phyloP scores from a whole-genome alignment of 495 filamentous ascomycete species.

The Hypoxylon crocopeplum region DNA sequence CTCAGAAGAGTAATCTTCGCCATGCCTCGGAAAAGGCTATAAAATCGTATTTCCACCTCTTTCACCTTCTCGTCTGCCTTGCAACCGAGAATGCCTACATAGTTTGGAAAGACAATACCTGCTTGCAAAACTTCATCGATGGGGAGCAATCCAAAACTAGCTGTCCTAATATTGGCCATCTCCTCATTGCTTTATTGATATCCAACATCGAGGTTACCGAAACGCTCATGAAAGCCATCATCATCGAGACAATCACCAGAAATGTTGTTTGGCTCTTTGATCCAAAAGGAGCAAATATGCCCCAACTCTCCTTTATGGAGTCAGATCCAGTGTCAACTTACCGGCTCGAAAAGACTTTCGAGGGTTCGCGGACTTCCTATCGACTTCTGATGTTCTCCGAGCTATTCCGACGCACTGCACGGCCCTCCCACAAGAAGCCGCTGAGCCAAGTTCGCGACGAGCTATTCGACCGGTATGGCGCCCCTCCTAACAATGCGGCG shows the following conservation, averaged over 20 bases:
- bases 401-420: conserved; percentile 55
- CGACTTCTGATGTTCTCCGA: conserved; percentile 60
- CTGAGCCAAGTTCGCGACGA: conserved; percentile 50
- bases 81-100: conserved; percentile 37
- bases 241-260: conserved; percentile 56
- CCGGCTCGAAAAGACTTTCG: conserved; percentile 55
- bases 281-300: conserved; percentile 43
- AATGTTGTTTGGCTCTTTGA: conserved; percentile 63
- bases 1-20: conserved; percentile 47
- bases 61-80: conserved; percentile 57
- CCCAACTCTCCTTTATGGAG: conserved; percentile 58
- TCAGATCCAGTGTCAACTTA: conserved; percentile 47
- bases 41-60: conserved; percentile 60
- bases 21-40: conserved; percentile 61
- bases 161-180: conserved; percentile 57
- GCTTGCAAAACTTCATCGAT: conserved; percentile 44
- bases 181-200: conserved; percentile 56
- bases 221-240: conserved; percentile 48
- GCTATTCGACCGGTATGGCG: conserved; percentile 57
- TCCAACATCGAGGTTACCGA: conserved; percentile 51
- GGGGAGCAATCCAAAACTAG: conserved; percentile 49
- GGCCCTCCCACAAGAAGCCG: conserved; percentile 42
- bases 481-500: conserved; percentile 50
- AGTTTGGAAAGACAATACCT: conserved; percentile 40
- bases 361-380: conserved; percentile 56